A percentile compares a stretch with the other conserved stretches of the same genome.
phyloP scores from a whole-genome alignment of 2,329 filamentous ascomycete species.

The Pseudogymnoascus sp. region DNA sequence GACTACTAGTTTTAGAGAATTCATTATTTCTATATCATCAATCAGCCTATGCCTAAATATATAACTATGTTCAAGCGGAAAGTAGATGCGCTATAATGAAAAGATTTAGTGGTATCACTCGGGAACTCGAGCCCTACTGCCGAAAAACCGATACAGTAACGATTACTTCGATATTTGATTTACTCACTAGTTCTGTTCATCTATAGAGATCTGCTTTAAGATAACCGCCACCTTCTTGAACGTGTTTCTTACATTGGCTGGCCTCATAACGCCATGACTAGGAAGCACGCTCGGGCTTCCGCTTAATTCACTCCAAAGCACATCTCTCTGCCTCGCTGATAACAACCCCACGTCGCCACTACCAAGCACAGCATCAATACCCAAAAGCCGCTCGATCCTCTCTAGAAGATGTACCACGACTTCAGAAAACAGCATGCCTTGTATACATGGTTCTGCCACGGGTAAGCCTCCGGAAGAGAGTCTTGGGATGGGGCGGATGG shows the following conservation, averaged over 20 bases:
- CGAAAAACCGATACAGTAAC: neutral
- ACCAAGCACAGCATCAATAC: neutral
- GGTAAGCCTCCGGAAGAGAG: neutral
- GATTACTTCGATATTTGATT: neutral
- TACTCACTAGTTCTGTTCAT: neutral
- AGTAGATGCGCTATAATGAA: neutral
- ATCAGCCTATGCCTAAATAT: neutral
- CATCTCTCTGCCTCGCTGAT: conserved; percentile 1
- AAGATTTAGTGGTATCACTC: neutral
- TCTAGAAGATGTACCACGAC: neutral
- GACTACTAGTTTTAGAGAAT: neutral
- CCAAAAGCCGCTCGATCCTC: neutral
- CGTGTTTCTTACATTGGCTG: neutral
- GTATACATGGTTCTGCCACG: neutral
- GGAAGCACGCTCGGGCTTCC: neutral
- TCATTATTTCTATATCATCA: neutral
- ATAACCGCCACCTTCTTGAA: neutral
- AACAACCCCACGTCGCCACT: neutral
- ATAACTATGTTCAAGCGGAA: neutral
- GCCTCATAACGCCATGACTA: neutral
- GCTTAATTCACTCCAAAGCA: conserved; percentile 1
- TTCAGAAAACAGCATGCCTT: neutral
- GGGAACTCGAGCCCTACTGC: neutral
- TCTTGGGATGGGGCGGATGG: neutral
- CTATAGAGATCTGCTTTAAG: neutral